phyloP scores from a whole-genome alignment of 495 filamentous ascomycete species.

The Tetracladium marchalianum region DNA sequence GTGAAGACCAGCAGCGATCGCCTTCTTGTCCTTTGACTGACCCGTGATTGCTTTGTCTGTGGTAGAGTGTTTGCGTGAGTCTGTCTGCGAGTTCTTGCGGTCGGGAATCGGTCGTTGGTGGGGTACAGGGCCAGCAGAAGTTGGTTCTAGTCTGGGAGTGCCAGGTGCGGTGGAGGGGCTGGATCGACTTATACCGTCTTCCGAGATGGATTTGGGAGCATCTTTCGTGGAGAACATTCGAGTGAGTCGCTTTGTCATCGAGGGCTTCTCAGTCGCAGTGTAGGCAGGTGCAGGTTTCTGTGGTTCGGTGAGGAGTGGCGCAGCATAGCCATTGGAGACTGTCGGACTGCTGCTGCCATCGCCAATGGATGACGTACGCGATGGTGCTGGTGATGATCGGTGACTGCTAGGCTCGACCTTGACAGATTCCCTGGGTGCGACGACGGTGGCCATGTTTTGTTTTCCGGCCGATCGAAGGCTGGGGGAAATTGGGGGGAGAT shows the following conservation, averaged over 20 bases:
- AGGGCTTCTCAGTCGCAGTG: constrained; percentile 29
- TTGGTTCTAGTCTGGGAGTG: neutral
- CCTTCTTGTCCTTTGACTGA: constrained; percentile 35
- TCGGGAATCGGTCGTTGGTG: constrained; percentile 35
- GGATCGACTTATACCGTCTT: constrained; percentile 25
- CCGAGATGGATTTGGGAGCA: constrained; percentile 17
- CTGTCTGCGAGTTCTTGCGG: constrained; percentile 24
- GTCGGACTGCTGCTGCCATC: constrained; percentile 17
- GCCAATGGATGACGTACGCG: constrained; percentile 12
- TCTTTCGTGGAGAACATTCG: constrained; percentile 46
- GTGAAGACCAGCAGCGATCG: constrained; percentile 16
- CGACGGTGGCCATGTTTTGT: constrained; percentile 14
- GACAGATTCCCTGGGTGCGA: constrained; percentile 5
- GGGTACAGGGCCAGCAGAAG: constrained; percentile 24
- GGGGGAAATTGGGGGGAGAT: too few species aligned
- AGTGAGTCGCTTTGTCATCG: constrained; percentile 47
- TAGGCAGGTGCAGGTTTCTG: constrained; percentile 20
- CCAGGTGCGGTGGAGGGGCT: too few species aligned
- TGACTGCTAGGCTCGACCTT: constrained; percentile 1
- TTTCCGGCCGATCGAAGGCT: too few species aligned
- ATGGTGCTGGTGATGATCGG: constrained; percentile 11
- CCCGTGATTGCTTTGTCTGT: constrained; percentile 21
- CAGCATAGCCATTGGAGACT: constrained; percentile 16
- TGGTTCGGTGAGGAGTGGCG: constrained; percentile 14
- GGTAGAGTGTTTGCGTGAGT: constrained; percentile 4